These are phyloP conservation scores for Trametes maxima DNA, from an alignment of 768 basidiomycete species.

Conservation along the genomic window DNA sequence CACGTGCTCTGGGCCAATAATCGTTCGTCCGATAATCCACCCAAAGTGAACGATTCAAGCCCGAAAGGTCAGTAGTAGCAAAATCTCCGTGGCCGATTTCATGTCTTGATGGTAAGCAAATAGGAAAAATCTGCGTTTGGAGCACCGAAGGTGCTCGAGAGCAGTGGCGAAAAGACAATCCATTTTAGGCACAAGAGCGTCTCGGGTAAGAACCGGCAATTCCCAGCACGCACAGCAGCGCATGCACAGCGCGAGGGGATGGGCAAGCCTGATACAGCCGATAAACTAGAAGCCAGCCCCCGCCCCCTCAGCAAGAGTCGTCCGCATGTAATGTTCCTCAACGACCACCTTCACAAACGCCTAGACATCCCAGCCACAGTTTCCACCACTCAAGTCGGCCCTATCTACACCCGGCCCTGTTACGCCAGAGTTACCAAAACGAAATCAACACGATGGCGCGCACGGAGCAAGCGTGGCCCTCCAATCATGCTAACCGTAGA, in stretches of 20 bases:
- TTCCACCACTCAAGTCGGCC: not conserved
- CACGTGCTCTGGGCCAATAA: not conserved
- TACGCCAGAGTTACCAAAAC: not conserved
- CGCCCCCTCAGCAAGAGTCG: not conserved
- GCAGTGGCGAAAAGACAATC: not conserved
- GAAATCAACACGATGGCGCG: not conserved
- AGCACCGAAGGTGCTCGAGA: not conserved
- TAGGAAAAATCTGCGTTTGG: not conserved
- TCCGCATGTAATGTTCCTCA: not conserved
- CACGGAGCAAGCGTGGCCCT: constrained; percentile 14
- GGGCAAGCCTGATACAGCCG: constrained; percentile 12
- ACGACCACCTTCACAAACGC: not conserved
- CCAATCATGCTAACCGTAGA: constrained; percentile 12
- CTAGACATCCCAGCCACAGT: not conserved
- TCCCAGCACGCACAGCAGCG: constrained; percentile 14
- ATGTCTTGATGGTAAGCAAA: too few relatives aligned
- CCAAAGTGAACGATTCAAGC: not conserved
- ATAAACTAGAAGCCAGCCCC: not conserved
- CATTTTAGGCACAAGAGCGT: constrained; percentile 13
- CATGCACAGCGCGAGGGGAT: constrained; percentile 6
- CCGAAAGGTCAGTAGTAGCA: too few relatives aligned
- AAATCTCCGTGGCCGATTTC: too few relatives aligned
- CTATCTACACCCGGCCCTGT: not conserved
- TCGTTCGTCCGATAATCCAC: too few relatives aligned
- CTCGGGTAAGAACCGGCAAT: not conserved